Percentiles rank a stretch among this genome's conserved stretches.
Conservation (phyloP, 1,139 yeast species). For the Suhomyces atakaporum region DNA sequence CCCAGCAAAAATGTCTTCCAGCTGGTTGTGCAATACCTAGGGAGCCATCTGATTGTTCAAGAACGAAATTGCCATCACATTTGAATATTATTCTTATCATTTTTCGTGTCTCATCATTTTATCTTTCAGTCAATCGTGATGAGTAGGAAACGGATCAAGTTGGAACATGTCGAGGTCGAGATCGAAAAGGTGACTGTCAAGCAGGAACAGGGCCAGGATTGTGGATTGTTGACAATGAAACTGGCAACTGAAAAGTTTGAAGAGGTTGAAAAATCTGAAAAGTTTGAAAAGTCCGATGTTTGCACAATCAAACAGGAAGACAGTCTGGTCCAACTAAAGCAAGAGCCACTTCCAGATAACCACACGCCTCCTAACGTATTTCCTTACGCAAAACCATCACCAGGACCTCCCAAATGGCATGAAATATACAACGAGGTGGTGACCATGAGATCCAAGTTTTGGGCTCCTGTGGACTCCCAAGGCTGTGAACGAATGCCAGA, state of each 20-base stretch:
- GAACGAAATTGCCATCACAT: too few species aligned
- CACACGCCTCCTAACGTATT: slow-evolving; percentile 15
- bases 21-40: too few species aligned
- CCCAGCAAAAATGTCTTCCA: slow-evolving; percentile 44
- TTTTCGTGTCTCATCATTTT: too few species aligned
- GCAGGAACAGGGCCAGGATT: not conserved
- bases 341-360: too few species aligned
- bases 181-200: slow-evolving; percentile 1
- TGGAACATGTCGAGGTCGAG: slow-evolving; percentile 6
- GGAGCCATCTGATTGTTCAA: too few species aligned
- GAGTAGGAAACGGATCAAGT: slow-evolving; percentile 7
- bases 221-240: not conserved
- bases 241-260: not conserved
- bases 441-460: slow-evolving; percentile 60
- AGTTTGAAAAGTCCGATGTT: too few species aligned
- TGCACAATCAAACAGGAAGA: not conserved
- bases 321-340: not conserved
- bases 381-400: slow-evolving; percentile 7
- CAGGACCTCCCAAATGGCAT: slow-evolving; percentile 35
- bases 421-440: slow-evolving; percentile 64
- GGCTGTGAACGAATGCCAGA: slow-evolving; percentile 82
- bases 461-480: slow-evolving; percentile 85
- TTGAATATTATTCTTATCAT: too few species aligned
- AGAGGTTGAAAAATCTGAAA: not conserved
- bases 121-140: too few species aligned